Evolutionary conservation across 768 basidiomycete genomes (phyloP), one percentile per base, ranked within the genome.

Genomic region (Boletus subparvulus): DNA sequence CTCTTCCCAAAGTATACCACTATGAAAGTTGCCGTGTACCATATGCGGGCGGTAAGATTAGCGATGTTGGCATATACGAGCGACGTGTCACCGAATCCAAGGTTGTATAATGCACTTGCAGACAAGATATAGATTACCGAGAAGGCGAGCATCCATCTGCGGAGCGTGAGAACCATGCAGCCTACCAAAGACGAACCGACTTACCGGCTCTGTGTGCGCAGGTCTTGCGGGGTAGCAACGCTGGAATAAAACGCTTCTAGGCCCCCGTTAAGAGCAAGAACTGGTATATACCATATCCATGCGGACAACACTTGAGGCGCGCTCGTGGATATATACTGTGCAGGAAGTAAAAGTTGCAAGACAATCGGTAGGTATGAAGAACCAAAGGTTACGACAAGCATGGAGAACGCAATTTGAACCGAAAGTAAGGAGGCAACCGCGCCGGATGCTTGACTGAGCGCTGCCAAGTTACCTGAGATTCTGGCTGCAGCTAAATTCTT

Each of bases 201-300:
- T 53, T 52, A 82, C 79, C 83, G 77, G 63, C 86, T 88, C 70
- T 96, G 94, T 8, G 67, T 69, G 45, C 76, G 82, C 11, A 99
- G 73, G 69, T 94, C 87, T 2, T 71, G 63, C 0, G 87, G 78
- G 2, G 79, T 77, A 2, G 93, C 90, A 2, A 87, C 85, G 52
- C 91, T 88, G 3, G 90, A 84, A 62, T 96, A 79, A 71, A 97
- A 95, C 0, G 95, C 92, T 68, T 99, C 97, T 17, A 96, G 74
- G 0, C 91, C 83, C 3, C 97, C 97, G 67, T 99, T 99, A 61
- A 93, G 74, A 6, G 90, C 90, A 65, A 99, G 80, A 21, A 90
- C 80, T 1, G 97, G 97, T 61, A 98, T 87, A 63, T 95, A 96
- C 77, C 83, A 88, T 24, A 92, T 72, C 83, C 94, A 99, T 1